These are phyloP conservation scores for Termitomyces sp. DNA, from an alignment of 768 basidiomycete species.

Conservation along the genomic window DNA sequence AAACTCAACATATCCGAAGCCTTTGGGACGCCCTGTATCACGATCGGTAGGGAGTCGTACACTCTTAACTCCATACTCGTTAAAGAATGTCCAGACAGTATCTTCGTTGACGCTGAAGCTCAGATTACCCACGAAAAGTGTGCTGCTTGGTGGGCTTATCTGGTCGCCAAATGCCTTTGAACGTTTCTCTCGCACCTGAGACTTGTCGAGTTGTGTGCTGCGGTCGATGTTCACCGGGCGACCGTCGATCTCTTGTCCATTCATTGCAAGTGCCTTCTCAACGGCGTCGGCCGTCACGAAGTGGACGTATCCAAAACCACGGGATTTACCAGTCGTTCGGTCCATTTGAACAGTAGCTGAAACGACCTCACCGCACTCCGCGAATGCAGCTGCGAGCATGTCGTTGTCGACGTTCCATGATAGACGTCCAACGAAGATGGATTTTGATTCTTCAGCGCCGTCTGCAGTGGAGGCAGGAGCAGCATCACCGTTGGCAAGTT, in stretches of 20 bases:
- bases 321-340: constrained; percentile 76
- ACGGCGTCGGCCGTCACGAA: constrained; percentile 70
- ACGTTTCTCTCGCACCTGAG: constrained; percentile 58
- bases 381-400: constrained; percentile 89
- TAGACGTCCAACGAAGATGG: constrained; percentile 88
- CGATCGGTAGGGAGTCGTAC: constrained; percentile 92
- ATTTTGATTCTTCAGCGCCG: constrained; percentile 51
- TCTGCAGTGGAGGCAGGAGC: constrained; percentile 29
- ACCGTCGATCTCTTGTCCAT: constrained; percentile 90
- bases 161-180: constrained; percentile 77
- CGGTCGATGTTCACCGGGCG: constrained; percentile 85
- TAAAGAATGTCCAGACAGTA: constrained; percentile 84
- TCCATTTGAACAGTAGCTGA: constrained; percentile 89
- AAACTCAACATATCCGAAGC: constrained; percentile 97
- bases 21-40: constrained; percentile 87
- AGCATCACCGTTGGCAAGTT: constrained; percentile 59
- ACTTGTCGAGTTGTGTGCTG: constrained; percentile 60
- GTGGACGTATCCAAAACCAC: constrained; percentile 83
- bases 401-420: constrained; percentile 98
- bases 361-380: constrained; percentile 82
- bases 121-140: constrained; percentile 90
- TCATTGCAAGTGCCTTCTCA: constrained; percentile 75
- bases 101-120: constrained; percentile 82
- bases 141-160: constrained; percentile 59
- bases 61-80: constrained; percentile 82